Evolutionary conservation across 1,284 basidiomycete species (phyloP).

Genomic region (Apiotrichum mycotoxinovorans): DNA sequence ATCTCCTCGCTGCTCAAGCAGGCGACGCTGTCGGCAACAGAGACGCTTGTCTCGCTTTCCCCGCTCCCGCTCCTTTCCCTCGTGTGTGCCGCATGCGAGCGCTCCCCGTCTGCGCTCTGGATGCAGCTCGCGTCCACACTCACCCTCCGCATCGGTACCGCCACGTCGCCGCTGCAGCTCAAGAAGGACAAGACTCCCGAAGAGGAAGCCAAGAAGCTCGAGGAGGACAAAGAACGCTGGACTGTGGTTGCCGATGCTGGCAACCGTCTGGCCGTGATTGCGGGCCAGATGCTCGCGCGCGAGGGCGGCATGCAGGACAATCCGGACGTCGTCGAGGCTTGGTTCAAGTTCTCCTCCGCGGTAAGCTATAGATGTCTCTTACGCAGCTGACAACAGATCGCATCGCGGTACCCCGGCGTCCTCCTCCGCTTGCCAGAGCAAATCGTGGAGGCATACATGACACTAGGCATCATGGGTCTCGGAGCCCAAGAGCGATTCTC

Average conservation of each 20-base stretch:
- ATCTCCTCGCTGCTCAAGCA: slow-evolving; percentile 43
- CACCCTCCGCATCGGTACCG: slow-evolving; percentile 72
- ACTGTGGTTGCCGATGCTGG: slow-evolving; percentile 52
- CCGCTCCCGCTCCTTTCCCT: slow-evolving; percentile 72
- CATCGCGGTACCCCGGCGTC: slow-evolving; percentile 66
- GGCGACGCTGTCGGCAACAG: slow-evolving; percentile 35
- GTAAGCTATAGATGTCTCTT: slow-evolving; percentile 12
- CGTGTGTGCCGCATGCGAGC: slow-evolving; percentile 68
- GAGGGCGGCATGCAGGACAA: slow-evolving; percentile 65
- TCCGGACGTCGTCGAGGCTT: slow-evolving; percentile 81
- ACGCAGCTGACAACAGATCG: slow-evolving; percentile 55
- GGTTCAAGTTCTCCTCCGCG: slow-evolving; percentile 66
- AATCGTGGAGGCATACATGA: slow-evolving; percentile 66
- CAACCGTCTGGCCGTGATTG: slow-evolving; percentile 61
- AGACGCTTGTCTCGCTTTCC: slow-evolving; percentile 71
- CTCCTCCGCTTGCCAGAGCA: slow-evolving; percentile 67
- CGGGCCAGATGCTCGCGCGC: slow-evolving; percentile 57
- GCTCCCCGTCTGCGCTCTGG: slow-evolving; percentile 76
- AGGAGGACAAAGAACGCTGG: slow-evolving; percentile 34
- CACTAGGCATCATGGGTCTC: slow-evolving; percentile 66
- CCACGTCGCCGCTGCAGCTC: slow-evolving; percentile 44
- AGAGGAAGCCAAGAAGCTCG: slow-evolving; percentile 26
- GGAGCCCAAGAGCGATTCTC: slow-evolving; percentile 81
- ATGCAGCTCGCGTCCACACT: slow-evolving; percentile 72
- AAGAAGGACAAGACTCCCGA: slow-evolving; percentile 32